A percentile compares a stretch with the other conserved stretches of the same genome.
Evolutionary conservation across 495 filamentous ascomycete species (phyloP).

Genomic region (Annulohypoxylon nitens): DNA sequence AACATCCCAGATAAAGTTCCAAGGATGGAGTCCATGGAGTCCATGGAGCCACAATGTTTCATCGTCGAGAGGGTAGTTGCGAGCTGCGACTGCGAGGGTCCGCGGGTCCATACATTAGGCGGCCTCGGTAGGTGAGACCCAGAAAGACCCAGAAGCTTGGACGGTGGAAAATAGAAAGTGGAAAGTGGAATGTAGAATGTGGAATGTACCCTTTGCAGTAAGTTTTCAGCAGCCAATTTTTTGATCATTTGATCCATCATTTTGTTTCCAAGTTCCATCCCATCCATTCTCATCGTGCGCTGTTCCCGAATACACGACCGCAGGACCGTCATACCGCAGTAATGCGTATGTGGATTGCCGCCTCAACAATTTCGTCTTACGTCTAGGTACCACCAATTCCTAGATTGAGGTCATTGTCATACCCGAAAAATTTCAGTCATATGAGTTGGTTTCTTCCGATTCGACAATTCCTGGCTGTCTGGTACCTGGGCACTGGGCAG

Average conservation of each 20-base stretch:
- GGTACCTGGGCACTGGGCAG: not conserved
- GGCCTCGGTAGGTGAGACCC: not conserved
- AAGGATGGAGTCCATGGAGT: slow-evolving; percentile 2
- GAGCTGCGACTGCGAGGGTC: slow-evolving; percentile 5
- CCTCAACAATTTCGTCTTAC: slow-evolving; percentile 40
- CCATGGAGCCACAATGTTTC: slow-evolving; percentile 23
- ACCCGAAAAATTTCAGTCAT: slow-evolving; percentile 19
- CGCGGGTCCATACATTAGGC: slow-evolving; percentile 6
- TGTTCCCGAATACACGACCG: slow-evolving; percentile 30
- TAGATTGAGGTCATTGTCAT: slow-evolving; percentile 30
- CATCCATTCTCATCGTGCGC: slow-evolving; percentile 13
- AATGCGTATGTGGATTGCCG: slow-evolving; percentile 35
- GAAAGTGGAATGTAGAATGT: not conserved
- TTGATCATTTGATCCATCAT: slow-evolving; percentile 7
- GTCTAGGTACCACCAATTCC: slow-evolving; percentile 13
- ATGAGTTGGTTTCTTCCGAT: slow-evolving; percentile 34
- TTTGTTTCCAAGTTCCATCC: not conserved
- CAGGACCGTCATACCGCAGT: slow-evolving; percentile 27
- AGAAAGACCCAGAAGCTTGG: slow-evolving; percentile 19
- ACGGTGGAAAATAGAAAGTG: not conserved
- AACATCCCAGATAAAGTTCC: slow-evolving; percentile 18
- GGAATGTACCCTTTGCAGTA: not conserved
- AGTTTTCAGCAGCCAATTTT: slow-evolving; percentile 13
- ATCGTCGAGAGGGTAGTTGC: slow-evolving; percentile 22
- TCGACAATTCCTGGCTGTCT: slow-evolving; percentile 16